Evolutionary conservation across 306 rosid species (phyloP).

Genomic region (Ziziphus jujuba): DNA sequence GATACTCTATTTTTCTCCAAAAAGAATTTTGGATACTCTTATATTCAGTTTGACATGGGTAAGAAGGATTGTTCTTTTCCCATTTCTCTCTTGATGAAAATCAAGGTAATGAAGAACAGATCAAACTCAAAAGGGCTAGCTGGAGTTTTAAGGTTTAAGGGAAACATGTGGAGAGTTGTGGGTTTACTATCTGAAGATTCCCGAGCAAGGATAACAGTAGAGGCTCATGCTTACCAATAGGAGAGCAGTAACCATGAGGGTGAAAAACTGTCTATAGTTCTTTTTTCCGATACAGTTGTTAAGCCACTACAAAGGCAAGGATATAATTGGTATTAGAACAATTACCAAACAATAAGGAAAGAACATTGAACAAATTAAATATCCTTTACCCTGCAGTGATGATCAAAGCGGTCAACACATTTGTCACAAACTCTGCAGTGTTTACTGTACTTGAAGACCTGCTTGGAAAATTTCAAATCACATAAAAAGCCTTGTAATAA

Average conservation of each 20-base stretch:
- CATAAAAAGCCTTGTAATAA: slow-evolving; percentile 9
- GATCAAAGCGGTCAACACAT: slow-evolving; percentile 91
- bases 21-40: too few species aligned
- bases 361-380: slow-evolving; percentile 10
- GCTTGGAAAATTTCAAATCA: slow-evolving; percentile 26
- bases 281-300: slow-evolving; percentile 88
- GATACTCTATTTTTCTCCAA: too few species aligned
- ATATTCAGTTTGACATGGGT: too few species aligned
- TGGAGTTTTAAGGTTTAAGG: slow-evolving; percentile 2
- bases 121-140: neutral
- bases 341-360: slow-evolving; percentile 15
- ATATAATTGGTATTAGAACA: slow-evolving; percentile 21
- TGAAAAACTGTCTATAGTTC: slow-evolving; percentile 88
- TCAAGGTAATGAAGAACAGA: neutral
- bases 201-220: slow-evolving; percentile 19
- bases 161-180: slow-evolving; percentile 18
- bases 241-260: slow-evolving; percentile 92
- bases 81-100: neutral
- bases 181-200: slow-evolving; percentile 11
- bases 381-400: slow-evolving; percentile 89
- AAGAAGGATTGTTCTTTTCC: neutral
- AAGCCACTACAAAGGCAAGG: slow-evolving; percentile 76
- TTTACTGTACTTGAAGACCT: slow-evolving; percentile 98
- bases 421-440: slow-evolving; percentile 98
- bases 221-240: slow-evolving; percentile 79